Percentiles rank a stretch among this genome's conserved stretches.
Evolutionary conservation across 1,284 basidiomycete genomes (phyloP).

Genomic region (Ustilago xerochloae): DNA sequence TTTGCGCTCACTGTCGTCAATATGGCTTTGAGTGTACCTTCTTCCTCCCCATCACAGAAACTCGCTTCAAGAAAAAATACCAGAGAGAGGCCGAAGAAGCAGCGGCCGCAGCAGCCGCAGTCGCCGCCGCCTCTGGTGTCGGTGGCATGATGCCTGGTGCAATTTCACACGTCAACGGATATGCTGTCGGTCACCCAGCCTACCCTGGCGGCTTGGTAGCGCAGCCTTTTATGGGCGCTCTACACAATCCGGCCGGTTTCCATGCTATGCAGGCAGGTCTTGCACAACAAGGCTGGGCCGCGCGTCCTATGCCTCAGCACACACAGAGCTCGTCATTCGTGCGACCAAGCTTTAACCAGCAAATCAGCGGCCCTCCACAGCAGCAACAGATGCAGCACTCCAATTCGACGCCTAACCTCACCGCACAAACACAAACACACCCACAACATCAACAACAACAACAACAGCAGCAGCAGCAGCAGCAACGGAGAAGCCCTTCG

Average conservation of each 20-base stretch:
- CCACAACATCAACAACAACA: no score
- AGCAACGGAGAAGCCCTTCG: slow-evolving; percentile 26
- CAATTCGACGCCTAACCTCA: not conserved
- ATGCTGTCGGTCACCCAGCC: slow-evolving; percentile 8
- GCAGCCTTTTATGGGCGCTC: slow-evolving; percentile 37
- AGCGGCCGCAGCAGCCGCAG: slow-evolving; percentile 65
- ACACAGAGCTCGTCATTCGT: slow-evolving; percentile 5
- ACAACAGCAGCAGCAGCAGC: not conserved
- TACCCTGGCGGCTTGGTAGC: slow-evolving; percentile 28
- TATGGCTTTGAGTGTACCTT: slow-evolving; percentile 71
- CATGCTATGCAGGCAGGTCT: slow-evolving; percentile 17
- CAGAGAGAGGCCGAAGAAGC: slow-evolving; percentile 74
- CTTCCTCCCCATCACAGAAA: slow-evolving; percentile 97
- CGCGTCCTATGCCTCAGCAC: slow-evolving; percentile 18
- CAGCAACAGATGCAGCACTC: slow-evolving; percentile 5
- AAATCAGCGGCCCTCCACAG: not conserved
- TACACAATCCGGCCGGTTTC: slow-evolving; percentile 38
- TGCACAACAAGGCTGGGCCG: slow-evolving; percentile 27
- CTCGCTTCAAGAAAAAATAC: slow-evolving; percentile 96
- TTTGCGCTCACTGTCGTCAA: slow-evolving; percentile 56
- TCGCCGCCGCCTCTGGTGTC: slow-evolving; percentile 38
- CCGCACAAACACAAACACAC: no score
- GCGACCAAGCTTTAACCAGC: not conserved
- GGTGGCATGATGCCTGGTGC: slow-evolving; percentile 9
- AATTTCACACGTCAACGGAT: slow-evolving; percentile 7